Base-by-base conservation (phyloP, 495 filamentous ascomycete species). In the Aspergillus cavernicola region DNA sequence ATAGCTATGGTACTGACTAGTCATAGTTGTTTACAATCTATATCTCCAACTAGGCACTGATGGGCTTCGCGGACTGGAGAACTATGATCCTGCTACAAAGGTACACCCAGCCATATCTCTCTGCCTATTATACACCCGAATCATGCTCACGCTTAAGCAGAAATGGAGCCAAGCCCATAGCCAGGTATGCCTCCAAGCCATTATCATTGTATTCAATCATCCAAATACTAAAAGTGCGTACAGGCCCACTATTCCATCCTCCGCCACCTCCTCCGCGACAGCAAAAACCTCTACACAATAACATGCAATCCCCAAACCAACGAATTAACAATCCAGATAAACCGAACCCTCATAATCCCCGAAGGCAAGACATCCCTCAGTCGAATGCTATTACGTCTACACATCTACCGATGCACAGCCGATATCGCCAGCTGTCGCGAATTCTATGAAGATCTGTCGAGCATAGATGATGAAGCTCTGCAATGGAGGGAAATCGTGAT, bases 351-450 rank as follows among this genome's bases (percentile, higher is more conserved):
- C 48, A 71, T 76, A 24, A 12, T 56, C 11, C 59, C 54, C 2
- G 60, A 78, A 32, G 73, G 72, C 0, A 75, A 72, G 46, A 60
- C 63, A 0, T 73, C 70, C 12, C 61, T 79, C 16, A 72, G 67
- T 23, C 53, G 57, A 11, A 67, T 78, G 64, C 65, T 79, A 9
- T 53, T 71, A 22, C 60, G 56, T 10, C 53, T 78, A 15, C 74
- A 80, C 50, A 74, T 77, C 32, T 74, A 71, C 49, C 71, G 72
- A 7, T 77, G 64, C 46, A 78, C 74, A n/a, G 76, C 74, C 1
- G 71, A 79, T 52, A 64, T 66, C 2, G 45, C 60, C 4, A 52
- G 51, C 19, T 74, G 71, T 45, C 60, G 65, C 2, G 42, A 54
- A 5, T 71, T 71, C 43, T 77, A 72, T 54, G 68, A 71, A 41